Base-by-base conservation (phyloP, 192 early-diverging fungal species). In the Geranomyces michiganensis region DNA sequence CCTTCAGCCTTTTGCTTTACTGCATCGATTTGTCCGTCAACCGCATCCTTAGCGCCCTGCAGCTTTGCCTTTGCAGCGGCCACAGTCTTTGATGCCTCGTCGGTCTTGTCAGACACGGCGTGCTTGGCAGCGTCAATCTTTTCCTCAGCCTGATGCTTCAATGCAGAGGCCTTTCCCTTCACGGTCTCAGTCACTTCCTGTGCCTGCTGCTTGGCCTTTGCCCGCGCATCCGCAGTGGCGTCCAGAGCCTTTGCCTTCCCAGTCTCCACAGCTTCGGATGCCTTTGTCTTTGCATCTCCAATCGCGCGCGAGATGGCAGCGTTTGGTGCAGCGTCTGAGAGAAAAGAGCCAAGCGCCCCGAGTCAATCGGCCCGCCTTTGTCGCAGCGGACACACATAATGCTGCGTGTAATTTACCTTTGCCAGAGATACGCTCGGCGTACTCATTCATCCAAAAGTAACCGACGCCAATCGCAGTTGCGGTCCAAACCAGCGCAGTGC, bases 261-360 rank as follows among this genome's bases (percentile, higher is more conserved):
- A 56, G 33, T 51, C 31, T 41, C 67, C 36, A 47, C 1, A 10
- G 43, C 36, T 4, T 65, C 63, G 63, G 63, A 36, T 30, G 63
- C 22, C 63, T 17, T 21, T 1, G 32, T 27, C 63, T 65, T 65
- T 36, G 31, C 30, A 14, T 44, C 63, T 27, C 24, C 41, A n/a
- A 41, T 41, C 36, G 36, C 36, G 36, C 36, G 36, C 36, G 36
- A 41, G 10, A 41, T 41, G 36, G 36, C 36, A 41, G 36, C 36
- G 36, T 41, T 41, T 10, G 36, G 36, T 7, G 36, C 36, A 41
- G 36, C 36, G 36, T 41, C 36, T 41, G 36, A 10, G 36, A 41
- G 10, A 41, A 10, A 41, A 41, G 36, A n/a, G n/a, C n/a, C n/a
- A n/a, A n/a, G n/a, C n/a, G n/a, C n/a, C n/a, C n/a, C n/a, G n/a